phyloP scores from a whole-genome alignment of 345 rosid genomes.

The Lepidium aucheri region DNA sequence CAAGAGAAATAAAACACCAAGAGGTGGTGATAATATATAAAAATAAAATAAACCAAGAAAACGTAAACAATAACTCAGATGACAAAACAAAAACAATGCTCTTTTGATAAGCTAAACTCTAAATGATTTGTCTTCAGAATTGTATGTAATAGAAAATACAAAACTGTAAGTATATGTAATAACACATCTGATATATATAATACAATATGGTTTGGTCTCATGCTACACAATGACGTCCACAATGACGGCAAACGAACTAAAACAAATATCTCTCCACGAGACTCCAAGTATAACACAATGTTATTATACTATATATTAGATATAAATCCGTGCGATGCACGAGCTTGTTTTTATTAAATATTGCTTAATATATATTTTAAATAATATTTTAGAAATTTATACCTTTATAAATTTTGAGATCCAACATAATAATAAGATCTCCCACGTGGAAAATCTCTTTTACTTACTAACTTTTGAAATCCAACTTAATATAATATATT shows the following conservation, averaged over 20 bases:
- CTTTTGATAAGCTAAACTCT: not conserved
- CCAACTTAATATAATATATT: too few species aligned
- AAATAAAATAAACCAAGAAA: not conserved
- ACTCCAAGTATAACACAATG: not conserved
- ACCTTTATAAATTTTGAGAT: too few species aligned
- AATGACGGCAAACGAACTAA: not conserved
- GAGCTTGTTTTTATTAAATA: too few species aligned
- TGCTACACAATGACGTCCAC: slow-evolving; percentile 9
- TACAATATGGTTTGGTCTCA: not conserved
- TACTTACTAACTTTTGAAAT: too few species aligned
- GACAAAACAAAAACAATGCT: not conserved
- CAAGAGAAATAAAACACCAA: not conserved
- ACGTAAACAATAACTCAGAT: not conserved
- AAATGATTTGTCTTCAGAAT: not conserved
- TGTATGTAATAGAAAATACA: too few species aligned
- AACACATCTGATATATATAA: not conserved
- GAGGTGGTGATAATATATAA: not conserved
- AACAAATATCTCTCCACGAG: slow-evolving; percentile 1
- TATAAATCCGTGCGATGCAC: too few species aligned
- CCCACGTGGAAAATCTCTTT: too few species aligned
- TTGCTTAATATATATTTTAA: too few species aligned
- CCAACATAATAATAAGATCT: too few species aligned
- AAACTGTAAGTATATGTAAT: too few species aligned
- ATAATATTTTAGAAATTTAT: too few species aligned
- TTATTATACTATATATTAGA: not conserved